Conservation (phyloP, 2,329 filamentous ascomycete species). For the Penicillium psychrosexuale region DNA sequence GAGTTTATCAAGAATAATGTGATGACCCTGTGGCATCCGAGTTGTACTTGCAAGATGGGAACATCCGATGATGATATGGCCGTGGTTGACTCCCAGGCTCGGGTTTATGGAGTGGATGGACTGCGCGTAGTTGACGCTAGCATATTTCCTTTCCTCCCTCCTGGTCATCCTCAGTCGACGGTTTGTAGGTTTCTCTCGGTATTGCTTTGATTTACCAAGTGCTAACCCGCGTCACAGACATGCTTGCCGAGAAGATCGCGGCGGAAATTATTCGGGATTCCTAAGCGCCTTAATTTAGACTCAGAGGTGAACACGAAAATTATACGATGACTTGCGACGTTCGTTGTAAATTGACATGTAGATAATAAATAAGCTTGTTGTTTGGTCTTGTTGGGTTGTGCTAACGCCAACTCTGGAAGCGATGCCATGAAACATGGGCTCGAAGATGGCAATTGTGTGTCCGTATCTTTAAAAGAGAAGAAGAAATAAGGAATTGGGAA, state of each 20-base stretch:
- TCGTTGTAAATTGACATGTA: not conserved
- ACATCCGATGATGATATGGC: slow-evolving; percentile 24
- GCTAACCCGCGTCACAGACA: slow-evolving; percentile 16
- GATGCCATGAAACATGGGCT: not conserved
- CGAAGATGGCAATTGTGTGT: not conserved
- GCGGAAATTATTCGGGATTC: slow-evolving; percentile 12
- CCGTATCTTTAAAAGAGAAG: not conserved
- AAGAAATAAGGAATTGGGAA: not conserved
- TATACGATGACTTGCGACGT: not conserved
- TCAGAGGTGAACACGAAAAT: not conserved
- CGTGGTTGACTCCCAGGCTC: slow-evolving; percentile 32
- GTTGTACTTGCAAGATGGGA: slow-evolving; percentile 35
- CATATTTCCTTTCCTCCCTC: slow-evolving; percentile 37
- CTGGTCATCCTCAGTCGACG: slow-evolving; percentile 40
- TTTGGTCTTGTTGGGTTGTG: not conserved
- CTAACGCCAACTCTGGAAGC: not conserved
- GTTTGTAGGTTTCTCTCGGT: slow-evolving; percentile 16
- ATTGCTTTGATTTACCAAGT: not conserved
- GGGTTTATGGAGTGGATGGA: slow-evolving; percentile 29
- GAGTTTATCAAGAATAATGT: slow-evolving; percentile 31
- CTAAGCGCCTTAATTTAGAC: not conserved
- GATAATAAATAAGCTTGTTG: not conserved
- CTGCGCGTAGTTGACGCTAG: slow-evolving; percentile 38
- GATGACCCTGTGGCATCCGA: slow-evolving; percentile 30
- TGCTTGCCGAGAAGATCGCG: slow-evolving; percentile 25